Base-by-base conservation (phyloP, 371 early-diverging fungal genomes). In the Mucor indicus region DNA sequence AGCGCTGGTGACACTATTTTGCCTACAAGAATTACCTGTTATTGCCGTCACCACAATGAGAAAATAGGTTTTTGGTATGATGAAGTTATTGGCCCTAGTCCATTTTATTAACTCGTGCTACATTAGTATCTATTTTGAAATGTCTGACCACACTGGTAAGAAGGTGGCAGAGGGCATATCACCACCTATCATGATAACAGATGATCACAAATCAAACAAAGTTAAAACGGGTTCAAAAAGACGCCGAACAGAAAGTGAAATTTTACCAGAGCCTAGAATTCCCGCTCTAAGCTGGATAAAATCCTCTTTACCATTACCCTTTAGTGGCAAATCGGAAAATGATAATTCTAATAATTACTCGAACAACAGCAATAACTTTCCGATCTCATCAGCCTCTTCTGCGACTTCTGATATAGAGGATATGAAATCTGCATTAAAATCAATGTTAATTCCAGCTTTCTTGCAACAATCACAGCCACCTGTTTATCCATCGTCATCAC, bases 111-210 rank as follows among this genome's bases (percentile, higher is more conserved):
- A 20, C 15, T 12, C 22, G 24, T 35, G 27, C 20, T 19, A 41
- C 19, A 16, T 13, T 38, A 72, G 72, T 59, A 70, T 95, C 19
- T 87, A 83, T 54, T 89, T 92, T 62, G 69, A 83, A 27, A 77
- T 91, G 56, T 62, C 78, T 12, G 92, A 95, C 64, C 64, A 79
- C 50, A 66, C 62, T 17, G 83, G 84, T 48, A 67, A 76, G n/a
- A 66, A 81, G 22, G 72, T 93, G n/a, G 91, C 92, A 12, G 77
- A 80, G 11, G 92, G 91, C 24, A 76, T 87, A 53, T 91, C 94
- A 12, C 90, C 94, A 4, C 92, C 96, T 9, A 90, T 95, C 41
- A 85, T 95, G 87, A 93, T 95, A 51, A 95, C 96, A 4, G 96
- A 95, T 55, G 96, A 95, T 60, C 96, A 95, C 72, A 95, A 95